Base-by-base conservation (phyloP, 805 yeast species). In the Groenewaldozyma tartarivorans region DNA sequence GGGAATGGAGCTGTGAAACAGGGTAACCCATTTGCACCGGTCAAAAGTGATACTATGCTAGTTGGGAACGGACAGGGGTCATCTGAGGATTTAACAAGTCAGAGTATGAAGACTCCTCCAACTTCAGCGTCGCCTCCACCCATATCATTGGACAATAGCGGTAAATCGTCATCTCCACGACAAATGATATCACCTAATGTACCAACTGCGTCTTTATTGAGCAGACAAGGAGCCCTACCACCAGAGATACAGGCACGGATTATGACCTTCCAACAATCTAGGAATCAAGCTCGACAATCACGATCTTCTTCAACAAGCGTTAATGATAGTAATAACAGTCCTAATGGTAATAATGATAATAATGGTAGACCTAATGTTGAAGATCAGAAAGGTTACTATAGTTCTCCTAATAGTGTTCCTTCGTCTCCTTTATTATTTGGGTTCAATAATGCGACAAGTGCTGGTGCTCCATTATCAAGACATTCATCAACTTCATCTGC, bases 221-320 rank as follows among this genome's bases (percentile, higher is more conserved):
- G 29, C 29, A 24, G 29, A 13, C 29, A 24, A 24, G 29, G 29
- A 24, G 29, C 29, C 13, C 13, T 56, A 31, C 54, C 64, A 51
- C 79, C 92, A 7, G 90, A 83, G 47, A 73, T 86, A 32, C 96
- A 87, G 59, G 96, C 95, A 1, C 69, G 92, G 48, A 71, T 88
- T 29, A 64, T 82, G 58, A 95, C 95, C 0, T 83, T 88, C 52
- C 96, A 87, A 59, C 86, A 84, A 48, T 77, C 81, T 3, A 17
- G 45, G 54, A n/a, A n/a, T n/a, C 72, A 96, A 50, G 29, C 29
- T 9, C 7, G 29, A 13, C 78, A 76, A 44, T 62, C 64, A 37
- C 63, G 65, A 38, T 50, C 67, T 32, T 55, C 65, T 4, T 54
- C 62, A 32, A 55, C 63, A 51, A 54, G 56, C 4, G 13, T 24